Base-by-base conservation (phyloP, 768 basidiomycete species). In the Rhizopogon roseolus region DNA sequence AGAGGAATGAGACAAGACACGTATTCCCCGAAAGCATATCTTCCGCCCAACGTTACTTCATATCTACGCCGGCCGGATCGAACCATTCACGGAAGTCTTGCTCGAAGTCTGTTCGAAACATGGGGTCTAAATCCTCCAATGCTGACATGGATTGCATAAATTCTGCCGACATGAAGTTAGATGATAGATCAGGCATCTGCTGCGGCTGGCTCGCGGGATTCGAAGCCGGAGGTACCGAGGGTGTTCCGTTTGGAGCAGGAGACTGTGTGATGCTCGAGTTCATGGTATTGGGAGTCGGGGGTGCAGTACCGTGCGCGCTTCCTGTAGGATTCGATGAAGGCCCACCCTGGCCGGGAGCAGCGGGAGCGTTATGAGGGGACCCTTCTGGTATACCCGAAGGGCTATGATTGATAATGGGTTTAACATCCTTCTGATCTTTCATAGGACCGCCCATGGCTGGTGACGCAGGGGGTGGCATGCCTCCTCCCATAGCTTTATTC, bases 51-150 rank as follows among this genome's bases (percentile, higher is more conserved):
- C 38, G 38, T 45, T 49, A 65, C 58, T 67, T 69, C 52, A 69
- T 59, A 1, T 67, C 67, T 54, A 69, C 41, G 57, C 69, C 67
- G 28, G 84, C 79, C 6, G 77, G 78, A 63, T 82, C 84, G 60
- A 89, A 87, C 86, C 86, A 88, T 61, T 86, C 82, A 52, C 84
- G 82, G 67, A 88, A 88, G 61, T 87, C 86, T 62, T 84, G 73
- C 66, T 86, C 86, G 58, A 87, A 86, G 48, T 77, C 73, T n/a
- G 67, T 58, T 43, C 73, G 65, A 62, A 81, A 80, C 40, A 81
- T 53, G 13, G 62, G 22, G 29, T 71, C 73, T 42, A 74, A 71
- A 41, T 70, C 67, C 25, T 78, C 78, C 62, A 80, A 54, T 25
- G 71, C 64, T 19, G 69, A 68, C 9, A 76, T 68, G 11, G 69